Percentiles rank a stretch among this genome's conserved stretches.
Conservation (phyloP, 1,284 basidiomycete species). For the Marasmius fiardii region DNA sequence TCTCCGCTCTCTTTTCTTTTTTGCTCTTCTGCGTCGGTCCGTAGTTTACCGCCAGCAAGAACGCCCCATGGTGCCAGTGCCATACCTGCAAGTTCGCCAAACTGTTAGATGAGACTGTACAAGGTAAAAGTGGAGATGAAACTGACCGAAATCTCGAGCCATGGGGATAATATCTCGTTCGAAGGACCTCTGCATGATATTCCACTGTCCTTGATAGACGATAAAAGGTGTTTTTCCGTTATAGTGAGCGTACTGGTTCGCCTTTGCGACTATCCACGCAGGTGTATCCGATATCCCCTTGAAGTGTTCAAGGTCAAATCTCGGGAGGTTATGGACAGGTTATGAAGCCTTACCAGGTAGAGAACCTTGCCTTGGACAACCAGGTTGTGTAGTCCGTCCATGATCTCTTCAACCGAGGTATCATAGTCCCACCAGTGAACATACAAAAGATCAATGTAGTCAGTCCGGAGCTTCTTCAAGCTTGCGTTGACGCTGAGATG, state of each 20-base stretch:
- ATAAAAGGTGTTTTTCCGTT: conserved; percentile 46
- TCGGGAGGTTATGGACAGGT: not conserved
- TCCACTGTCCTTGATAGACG: conserved; percentile 54
- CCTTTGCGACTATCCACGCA: conserved; percentile 41
- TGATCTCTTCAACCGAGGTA: not conserved
- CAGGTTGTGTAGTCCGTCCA: not conserved
- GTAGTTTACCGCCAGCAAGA: no score
- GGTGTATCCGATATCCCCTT: conserved; percentile 41
- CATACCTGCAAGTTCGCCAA: not conserved
- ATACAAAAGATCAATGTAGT: no score
- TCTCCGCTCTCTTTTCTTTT: conserved; percentile 34
- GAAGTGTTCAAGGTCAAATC: not conserved
- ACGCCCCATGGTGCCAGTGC: no score
- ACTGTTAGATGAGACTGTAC: not conserved
- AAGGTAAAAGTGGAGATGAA: no score
- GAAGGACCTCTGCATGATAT: conserved; percentile 43
- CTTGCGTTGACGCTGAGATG: no score
- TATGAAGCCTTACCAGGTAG: not conserved
- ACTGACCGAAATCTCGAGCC: conserved; percentile 42
- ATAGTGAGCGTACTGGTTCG: conserved; percentile 39
- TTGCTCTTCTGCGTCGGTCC: no score
- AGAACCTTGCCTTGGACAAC: not conserved
- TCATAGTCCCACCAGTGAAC: no score
- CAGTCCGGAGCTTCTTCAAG: no score
- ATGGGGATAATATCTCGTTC: conserved; percentile 57